Conservation (phyloP, 176 grass and related monocot genomes). For the Zoysia japonica region DNA sequence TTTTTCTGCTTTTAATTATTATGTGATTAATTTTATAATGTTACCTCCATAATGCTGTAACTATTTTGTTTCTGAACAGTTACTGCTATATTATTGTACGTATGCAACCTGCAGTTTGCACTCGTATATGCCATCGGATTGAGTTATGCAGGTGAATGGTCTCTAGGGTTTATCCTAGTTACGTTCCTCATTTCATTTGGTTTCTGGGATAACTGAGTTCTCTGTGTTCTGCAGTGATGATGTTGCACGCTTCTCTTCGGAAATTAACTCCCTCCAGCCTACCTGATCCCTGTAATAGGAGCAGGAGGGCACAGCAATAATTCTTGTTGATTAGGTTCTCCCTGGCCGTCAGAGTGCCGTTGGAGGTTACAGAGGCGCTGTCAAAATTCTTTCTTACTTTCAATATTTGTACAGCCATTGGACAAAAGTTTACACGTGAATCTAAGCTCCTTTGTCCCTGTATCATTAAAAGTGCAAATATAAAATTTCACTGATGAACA, state of each 20-base stretch:
- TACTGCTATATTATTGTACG: slow-evolving; percentile 56
- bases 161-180: neutral
- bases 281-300: slow-evolving; percentile 39
- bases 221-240: slow-evolving; percentile 62
- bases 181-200: neutral
- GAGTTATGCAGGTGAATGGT: slow-evolving; percentile 67
- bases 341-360: too few relatives aligned
- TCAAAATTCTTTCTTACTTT: too few relatives aligned
- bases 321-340: neutral
- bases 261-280: slow-evolving; percentile 72
- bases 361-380: too few relatives aligned
- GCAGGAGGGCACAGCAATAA: slow-evolving; percentile 53
- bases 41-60: neutral
- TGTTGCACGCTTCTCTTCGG: slow-evolving; percentile 79
- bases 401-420: too few relatives aligned
- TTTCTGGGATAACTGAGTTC: neutral
- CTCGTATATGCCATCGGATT: slow-evolving; percentile 66
- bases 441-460: too few relatives aligned
- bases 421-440: too few relatives aligned
- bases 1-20: neutral
- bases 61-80: slow-evolving; percentile 39
- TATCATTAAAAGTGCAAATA: too few relatives aligned
- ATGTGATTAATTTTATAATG: neutral
- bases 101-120: slow-evolving; percentile 76
- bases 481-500: too few relatives aligned